These are phyloP conservation scores for Royoungia palumana DNA, from an alignment of 768 basidiomycete species.

Conservation along the genomic window DNA sequence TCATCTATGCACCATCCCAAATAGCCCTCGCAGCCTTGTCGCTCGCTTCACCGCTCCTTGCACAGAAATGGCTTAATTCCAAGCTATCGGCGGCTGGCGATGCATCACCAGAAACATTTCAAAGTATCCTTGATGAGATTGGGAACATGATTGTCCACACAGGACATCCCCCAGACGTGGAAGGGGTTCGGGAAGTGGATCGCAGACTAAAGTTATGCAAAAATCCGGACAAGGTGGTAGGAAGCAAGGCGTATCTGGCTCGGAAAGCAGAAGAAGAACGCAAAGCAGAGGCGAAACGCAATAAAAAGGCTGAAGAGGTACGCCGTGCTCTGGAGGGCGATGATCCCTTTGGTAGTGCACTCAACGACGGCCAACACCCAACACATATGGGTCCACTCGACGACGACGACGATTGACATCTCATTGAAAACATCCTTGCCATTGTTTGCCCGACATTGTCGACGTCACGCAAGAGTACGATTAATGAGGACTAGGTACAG, in stretches of 20 bases:
- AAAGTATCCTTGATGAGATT: slow-evolving; percentile 42
- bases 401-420: slow-evolving; percentile 43
- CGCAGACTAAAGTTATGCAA: slow-evolving; percentile 82
- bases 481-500: no score
- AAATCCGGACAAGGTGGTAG: slow-evolving; percentile 93
- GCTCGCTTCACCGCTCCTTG: slow-evolving; percentile 58
- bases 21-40: slow-evolving; percentile 82
- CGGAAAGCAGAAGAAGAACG: slow-evolving; percentile 71
- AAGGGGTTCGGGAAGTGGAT: slow-evolving; percentile 86
- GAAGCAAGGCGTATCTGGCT: slow-evolving; percentile 77
- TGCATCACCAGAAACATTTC: slow-evolving; percentile 19
- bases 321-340: slow-evolving; percentile 44
- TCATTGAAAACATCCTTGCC: background rate
- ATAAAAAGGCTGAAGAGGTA: slow-evolving; percentile 52
- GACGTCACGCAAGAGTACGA: slow-evolving; percentile 2
- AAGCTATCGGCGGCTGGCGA: slow-evolving; percentile 28
- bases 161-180: slow-evolving; percentile 69
- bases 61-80: slow-evolving; percentile 55
- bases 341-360: slow-evolving; percentile 70
- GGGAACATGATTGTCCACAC: slow-evolving; percentile 50
- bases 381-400: slow-evolving; percentile 35
- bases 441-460: background rate
- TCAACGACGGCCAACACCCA: slow-evolving; percentile 35
- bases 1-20: slow-evolving; percentile 90
- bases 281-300: slow-evolving; percentile 65